Percentiles rank a stretch among this genome's conserved stretches.
Conservation (phyloP, 1,284 basidiomycete species). For the Chalciporus sp. region DNA sequence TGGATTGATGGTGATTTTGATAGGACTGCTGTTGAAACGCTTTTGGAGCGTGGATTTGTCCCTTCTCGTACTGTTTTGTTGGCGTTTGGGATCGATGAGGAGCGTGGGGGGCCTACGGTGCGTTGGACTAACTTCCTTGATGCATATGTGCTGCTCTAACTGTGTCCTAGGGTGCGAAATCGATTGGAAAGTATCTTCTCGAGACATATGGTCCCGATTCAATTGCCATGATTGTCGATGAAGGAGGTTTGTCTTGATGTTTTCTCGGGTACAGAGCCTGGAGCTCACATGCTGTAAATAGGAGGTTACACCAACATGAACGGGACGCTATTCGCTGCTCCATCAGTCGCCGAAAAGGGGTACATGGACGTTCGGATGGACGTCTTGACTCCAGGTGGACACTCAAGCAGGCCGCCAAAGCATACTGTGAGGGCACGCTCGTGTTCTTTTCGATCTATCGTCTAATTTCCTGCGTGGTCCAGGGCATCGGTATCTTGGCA, state of each 20-base stretch:
- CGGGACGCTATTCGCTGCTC: constrained; percentile 47
- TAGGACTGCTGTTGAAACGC: constrained; percentile 54
- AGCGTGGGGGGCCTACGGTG: constrained; percentile 54
- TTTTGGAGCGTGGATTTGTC: constrained; percentile 53
- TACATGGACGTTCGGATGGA: constrained; percentile 57
- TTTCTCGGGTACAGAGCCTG: not conserved
- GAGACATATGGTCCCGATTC: constrained; percentile 53
- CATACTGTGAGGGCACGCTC: constrained; percentile 46
- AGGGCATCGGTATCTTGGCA: constrained; percentile 61
- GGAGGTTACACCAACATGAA: constrained; percentile 38
- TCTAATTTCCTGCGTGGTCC: not conserved
- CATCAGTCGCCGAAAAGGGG: constrained; percentile 67
- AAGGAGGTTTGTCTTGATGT: constrained; percentile 38
- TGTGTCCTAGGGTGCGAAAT: constrained; percentile 46
- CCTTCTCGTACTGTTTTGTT: constrained; percentile 59
- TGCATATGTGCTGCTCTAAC: constrained; percentile 11
- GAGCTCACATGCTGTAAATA: constrained; percentile 15
- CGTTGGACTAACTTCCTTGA: constrained; percentile 6
- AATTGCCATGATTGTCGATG: constrained; percentile 58
- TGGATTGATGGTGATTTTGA: not conserved
- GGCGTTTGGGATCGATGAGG: constrained; percentile 75
- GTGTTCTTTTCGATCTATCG: not conserved
- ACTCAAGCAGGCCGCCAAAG: constrained; percentile 62
- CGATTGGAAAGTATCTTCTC: constrained; percentile 49
- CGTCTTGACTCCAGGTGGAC: constrained; percentile 63